Conservation (phyloP, 306 rosid genomes). For the Dicorynia guianensis region DNA sequence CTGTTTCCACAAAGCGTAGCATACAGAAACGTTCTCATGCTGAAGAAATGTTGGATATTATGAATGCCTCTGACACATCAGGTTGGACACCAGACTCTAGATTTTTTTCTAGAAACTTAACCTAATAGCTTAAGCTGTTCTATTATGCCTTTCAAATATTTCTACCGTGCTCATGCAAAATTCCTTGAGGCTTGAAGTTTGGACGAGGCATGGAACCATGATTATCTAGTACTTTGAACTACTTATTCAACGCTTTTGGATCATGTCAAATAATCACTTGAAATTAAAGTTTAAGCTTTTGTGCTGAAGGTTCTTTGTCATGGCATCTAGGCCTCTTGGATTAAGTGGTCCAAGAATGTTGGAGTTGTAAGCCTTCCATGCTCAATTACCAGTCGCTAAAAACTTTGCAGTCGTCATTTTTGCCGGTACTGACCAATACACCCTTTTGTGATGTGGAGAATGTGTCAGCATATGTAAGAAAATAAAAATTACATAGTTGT, state of each 20-base stretch:
- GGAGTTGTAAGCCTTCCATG: no score
- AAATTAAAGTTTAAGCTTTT: not conserved
- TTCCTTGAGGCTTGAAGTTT: not conserved
- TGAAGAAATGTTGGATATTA: slow-evolving; percentile 18
- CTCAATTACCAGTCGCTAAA: not conserved
- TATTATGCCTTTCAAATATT: slow-evolving; percentile 10
- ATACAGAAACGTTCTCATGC: slow-evolving; percentile 9
- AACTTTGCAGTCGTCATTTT: no score
- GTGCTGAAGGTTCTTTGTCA: not conserved
- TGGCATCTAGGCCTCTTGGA: not conserved
- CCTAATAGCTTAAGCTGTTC: not conserved
- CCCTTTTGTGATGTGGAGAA: no score
- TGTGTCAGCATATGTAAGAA: no score
- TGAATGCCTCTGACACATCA: slow-evolving; percentile 23
- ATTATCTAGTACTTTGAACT: not conserved
- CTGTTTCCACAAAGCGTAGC: slow-evolving; percentile 51
- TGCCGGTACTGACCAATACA: no score
- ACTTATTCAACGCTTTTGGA: slow-evolving; percentile 6
- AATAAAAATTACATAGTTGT: no score
- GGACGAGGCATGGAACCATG: not conserved
- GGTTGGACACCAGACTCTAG: slow-evolving; percentile 38
- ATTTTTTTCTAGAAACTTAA: not conserved
- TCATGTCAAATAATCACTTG: not conserved
- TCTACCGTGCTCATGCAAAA: not conserved
- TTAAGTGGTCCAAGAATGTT: no score